Percentiles rank a stretch among this genome's conserved stretches.
Conservation (phyloP, 495 filamentous ascomycete genomes). For the Aspergillus leporis region DNA sequence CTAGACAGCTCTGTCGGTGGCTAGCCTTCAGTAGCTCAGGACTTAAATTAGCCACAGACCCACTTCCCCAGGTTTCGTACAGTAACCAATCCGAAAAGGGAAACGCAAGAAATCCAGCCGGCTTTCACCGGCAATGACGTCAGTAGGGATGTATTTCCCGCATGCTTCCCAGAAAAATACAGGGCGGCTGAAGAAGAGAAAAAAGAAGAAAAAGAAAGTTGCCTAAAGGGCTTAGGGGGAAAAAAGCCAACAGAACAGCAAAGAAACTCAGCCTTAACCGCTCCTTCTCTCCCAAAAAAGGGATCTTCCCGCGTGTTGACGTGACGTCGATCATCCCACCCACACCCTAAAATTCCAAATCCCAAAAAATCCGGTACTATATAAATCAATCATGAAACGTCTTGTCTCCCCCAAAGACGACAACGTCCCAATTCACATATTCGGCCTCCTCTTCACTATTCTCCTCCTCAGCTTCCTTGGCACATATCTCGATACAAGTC, state of each 20-base stretch:
- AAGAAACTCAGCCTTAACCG: background rate
- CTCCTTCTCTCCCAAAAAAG: background rate
- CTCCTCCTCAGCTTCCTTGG: constrained; percentile 33
- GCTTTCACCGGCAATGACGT: constrained; percentile 19
- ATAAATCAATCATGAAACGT: constrained; percentile 30
- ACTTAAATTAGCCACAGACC: constrained; percentile 1
- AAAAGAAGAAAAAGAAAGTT: background rate
- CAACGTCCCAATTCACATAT: constrained; percentile 35
- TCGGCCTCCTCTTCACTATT: constrained; percentile 31
- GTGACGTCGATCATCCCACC: constrained; percentile 18
- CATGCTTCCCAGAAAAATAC: background rate
- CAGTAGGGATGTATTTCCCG: constrained; percentile 8
- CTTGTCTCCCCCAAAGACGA: constrained; percentile 28
- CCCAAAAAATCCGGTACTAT: constrained; percentile 14
- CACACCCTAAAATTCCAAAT: background rate
- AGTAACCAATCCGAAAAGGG: background rate
- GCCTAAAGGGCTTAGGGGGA: background rate
- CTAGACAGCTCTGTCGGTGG: background rate
- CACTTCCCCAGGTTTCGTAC: constrained; percentile 1
- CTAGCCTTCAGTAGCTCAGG: background rate
- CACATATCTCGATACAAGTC: constrained; percentile 19
- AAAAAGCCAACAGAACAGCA: background rate
- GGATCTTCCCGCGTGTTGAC: background rate
- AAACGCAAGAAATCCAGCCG: background rate
- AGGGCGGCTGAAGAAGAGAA: background rate